Conservation (phyloP, 306 rosid genomes). For the Prunus padus region DNA sequence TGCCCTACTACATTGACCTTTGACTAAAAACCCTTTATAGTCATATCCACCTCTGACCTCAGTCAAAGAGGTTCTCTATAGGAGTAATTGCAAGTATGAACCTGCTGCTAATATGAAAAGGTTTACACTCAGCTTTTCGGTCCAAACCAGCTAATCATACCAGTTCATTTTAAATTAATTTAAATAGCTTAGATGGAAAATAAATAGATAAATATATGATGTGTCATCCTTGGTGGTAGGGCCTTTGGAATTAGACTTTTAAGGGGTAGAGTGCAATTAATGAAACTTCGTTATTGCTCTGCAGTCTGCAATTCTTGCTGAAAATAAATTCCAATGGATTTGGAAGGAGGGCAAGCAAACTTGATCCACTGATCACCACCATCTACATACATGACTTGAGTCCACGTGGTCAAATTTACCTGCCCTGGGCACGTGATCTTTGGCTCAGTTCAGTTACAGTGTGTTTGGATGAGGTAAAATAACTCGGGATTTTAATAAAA, state of each 20-base stretch:
- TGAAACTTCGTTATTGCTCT: neutral
- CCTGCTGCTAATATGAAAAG: too few relatives aligned
- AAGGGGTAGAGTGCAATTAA: constrained; percentile 2
- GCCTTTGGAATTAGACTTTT: neutral
- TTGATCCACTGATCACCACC: neutral
- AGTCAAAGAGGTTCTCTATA: neutral
- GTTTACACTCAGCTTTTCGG: too few relatives aligned
- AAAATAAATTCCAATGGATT: constrained; percentile 1
- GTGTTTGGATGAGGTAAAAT: too few relatives aligned
- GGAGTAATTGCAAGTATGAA: too few relatives aligned
- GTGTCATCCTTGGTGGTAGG: too few relatives aligned
- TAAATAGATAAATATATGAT: too few relatives aligned
- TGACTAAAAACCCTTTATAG: neutral
- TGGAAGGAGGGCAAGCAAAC: neutral
- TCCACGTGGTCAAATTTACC: constrained; percentile 6
- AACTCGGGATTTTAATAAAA: too few relatives aligned
- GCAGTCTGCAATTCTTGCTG: neutral
- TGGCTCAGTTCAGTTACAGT: constrained; percentile 6
- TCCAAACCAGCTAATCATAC: too few relatives aligned
- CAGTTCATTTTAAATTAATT: too few relatives aligned
- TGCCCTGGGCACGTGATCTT: neutral
- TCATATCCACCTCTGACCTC: constrained; percentile 11
- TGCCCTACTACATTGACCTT: neutral
- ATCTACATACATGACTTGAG: too few relatives aligned
- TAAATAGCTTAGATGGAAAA: too few relatives aligned